Evolutionary conservation across 2,329 filamentous ascomycete species (phyloP).

Genomic region (Ophiostoma perfectum): DNA sequence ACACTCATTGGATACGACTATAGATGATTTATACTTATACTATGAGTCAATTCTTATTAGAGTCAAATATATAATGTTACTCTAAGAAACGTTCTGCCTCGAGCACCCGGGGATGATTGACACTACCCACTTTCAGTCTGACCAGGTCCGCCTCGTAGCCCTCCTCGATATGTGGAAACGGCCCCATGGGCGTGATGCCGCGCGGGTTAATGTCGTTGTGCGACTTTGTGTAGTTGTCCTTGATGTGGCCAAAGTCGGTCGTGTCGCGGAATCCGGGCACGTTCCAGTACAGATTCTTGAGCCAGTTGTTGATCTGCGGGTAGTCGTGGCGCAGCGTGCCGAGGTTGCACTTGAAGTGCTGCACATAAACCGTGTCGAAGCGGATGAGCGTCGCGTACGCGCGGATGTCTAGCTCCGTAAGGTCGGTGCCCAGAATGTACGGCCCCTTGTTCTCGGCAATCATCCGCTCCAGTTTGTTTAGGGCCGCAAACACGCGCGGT

Average conservation of each 20-base stretch:
- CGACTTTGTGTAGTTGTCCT: constrained; percentile 59
- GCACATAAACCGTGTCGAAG: constrained; percentile 57
- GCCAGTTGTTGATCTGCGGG: constrained; percentile 55
- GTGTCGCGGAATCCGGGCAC: constrained; percentile 50
- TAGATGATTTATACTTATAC: constrained; percentile 23
- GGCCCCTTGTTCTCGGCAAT: constrained; percentile 39
- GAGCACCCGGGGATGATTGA: constrained; percentile 40
- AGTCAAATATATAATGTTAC: no score
- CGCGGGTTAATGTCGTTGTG: constrained; percentile 55
- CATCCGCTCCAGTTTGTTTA: constrained; percentile 53
- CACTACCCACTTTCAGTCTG: constrained; percentile 43
- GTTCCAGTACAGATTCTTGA: constrained; percentile 55
- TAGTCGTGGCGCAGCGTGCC: constrained; percentile 56
- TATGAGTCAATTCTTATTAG: no score
- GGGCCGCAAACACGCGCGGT: constrained; percentile 50
- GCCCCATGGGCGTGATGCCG: constrained; percentile 58
- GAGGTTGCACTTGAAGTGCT: constrained; percentile 63
- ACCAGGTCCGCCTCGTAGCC: constrained; percentile 46
- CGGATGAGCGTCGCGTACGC: constrained; percentile 54
- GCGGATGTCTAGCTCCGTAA: constrained; percentile 57
- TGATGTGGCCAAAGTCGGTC: constrained; percentile 62
- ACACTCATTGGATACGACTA: not conserved
- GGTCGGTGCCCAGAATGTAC: constrained; percentile 48
- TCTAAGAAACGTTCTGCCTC: constrained; percentile 12
- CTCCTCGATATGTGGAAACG: constrained; percentile 53